These are phyloP conservation scores for Amanita brunnescens DNA, from an alignment of 768 basidiomycete genomes.

Conservation along the genomic window DNA sequence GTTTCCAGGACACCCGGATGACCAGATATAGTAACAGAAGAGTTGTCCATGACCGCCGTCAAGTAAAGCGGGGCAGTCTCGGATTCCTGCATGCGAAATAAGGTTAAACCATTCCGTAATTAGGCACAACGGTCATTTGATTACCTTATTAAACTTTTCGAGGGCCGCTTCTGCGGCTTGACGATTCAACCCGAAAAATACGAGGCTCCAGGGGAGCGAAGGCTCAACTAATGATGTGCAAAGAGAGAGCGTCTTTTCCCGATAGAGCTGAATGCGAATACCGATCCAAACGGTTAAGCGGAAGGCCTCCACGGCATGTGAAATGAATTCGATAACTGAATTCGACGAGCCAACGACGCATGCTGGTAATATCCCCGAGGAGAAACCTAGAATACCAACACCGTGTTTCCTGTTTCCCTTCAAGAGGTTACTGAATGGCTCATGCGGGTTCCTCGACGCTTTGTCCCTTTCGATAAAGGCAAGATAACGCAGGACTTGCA, in stretches of 20 bases:
- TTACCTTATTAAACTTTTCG: conserved; percentile 18
- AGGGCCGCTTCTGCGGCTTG: conserved; percentile 15
- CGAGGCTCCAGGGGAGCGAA: conserved; percentile 36
- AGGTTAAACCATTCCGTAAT: neutral
- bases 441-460: conserved; percentile 10
- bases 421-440: conserved; percentile 22
- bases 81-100: conserved; percentile 1
- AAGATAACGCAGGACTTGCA: conserved; percentile 47
- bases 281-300: conserved; percentile 47
- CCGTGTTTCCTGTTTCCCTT: conserved; percentile 26
- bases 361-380: conserved; percentile 49
- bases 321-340: conserved; percentile 35
- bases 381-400: conserved; percentile 40
- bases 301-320: conserved; percentile 36
- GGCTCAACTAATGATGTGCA: conserved; percentile 21
- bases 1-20: conserved; percentile 38
- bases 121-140: neutral
- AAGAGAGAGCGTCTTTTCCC: conserved; percentile 12
- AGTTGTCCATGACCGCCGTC: conserved; percentile 41
- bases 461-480: conserved; percentile 23
- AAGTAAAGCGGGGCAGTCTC: conserved; percentile 27
- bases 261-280: conserved; percentile 30
- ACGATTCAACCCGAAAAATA: conserved; percentile 24
- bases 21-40: conserved; percentile 49
- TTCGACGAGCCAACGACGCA: conserved; percentile 34